Evolutionary conservation across 345 rosid species (phyloP).

Genomic region (Turritis glabra): DNA sequence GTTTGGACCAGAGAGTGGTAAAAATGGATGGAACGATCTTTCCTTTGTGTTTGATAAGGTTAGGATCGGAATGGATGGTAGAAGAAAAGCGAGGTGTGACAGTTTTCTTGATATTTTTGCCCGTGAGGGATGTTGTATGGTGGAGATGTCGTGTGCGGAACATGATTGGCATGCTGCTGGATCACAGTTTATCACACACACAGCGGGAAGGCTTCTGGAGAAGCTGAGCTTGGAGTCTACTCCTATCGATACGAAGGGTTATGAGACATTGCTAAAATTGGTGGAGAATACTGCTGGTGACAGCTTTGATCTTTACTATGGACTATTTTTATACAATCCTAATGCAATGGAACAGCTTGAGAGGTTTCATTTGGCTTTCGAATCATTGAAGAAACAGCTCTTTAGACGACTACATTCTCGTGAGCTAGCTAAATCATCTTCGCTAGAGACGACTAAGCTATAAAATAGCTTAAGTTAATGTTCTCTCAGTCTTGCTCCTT

Average conservation of each 20-base stretch:
- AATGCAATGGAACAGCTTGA: constrained; percentile 88
- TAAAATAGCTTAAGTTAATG: constrained; percentile 16
- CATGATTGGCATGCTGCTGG: constrained; percentile 87
- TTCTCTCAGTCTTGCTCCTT: constrained; percentile 11
- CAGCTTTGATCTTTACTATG: constrained; percentile 83
- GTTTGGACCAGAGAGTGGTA: constrained; percentile 92
- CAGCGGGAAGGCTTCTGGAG: constrained; percentile 72
- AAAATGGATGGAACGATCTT: constrained; percentile 70
- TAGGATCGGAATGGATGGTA: constrained; percentile 53
- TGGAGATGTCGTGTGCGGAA: constrained; percentile 84
- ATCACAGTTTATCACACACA: constrained; percentile 84
- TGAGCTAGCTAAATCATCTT: constrained; percentile 31
- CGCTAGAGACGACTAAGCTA: constrained; percentile 7
- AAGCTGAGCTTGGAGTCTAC: constrained; percentile 62
- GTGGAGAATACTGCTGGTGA: constrained; percentile 83
- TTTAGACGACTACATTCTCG: constrained; percentile 58
- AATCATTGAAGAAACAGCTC: constrained; percentile 70
- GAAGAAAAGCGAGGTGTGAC: constrained; percentile 53
- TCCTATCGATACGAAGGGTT: constrained; percentile 70
- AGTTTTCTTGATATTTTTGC: constrained; percentile 67
- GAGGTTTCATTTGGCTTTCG: constrained; percentile 68
- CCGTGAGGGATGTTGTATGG: constrained; percentile 77
- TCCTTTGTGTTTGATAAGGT: constrained; percentile 76
- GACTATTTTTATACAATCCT: constrained; percentile 70
- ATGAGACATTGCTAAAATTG: constrained; percentile 70